Conservation (phyloP, 306 rosid genomes). For the Quercus robur region DNA sequence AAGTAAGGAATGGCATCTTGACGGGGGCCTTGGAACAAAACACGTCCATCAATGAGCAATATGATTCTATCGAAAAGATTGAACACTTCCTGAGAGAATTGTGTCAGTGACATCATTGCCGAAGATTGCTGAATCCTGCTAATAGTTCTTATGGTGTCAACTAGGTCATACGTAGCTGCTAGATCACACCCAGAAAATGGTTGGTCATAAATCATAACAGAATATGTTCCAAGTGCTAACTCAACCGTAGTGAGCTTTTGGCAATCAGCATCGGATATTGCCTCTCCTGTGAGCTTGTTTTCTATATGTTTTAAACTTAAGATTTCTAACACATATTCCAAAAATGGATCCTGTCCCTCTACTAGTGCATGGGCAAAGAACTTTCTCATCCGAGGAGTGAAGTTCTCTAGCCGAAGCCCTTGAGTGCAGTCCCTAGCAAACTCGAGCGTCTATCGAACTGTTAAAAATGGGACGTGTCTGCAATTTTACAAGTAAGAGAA, state of each 20-base stretch:
- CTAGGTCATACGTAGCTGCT: neutral
- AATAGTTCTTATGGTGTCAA: slow-evolving; percentile 12
- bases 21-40: neutral
- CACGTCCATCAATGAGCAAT: neutral
- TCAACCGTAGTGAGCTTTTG: slow-evolving; percentile 2
- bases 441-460: neutral
- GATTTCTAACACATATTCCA: slow-evolving; percentile 8
- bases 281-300: neutral
- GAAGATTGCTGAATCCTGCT: slow-evolving; percentile 6
- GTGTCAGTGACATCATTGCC: slow-evolving; percentile 2
- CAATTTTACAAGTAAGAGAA: neutral
- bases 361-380: slow-evolving; percentile 5
- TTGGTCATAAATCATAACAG: slow-evolving; percentile 6
- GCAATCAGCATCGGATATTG: neutral
- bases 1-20: slow-evolving; percentile 9
- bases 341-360: neutral
- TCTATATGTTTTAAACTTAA: slow-evolving; percentile 1
- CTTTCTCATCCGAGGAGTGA: slow-evolving; percentile 4
- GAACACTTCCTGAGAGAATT: slow-evolving; percentile 5
- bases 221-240: neutral
- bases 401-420: slow-evolving; percentile 4
- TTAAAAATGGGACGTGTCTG: neutral
- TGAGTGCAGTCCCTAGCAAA: slow-evolving; percentile 5
- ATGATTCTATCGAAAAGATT: neutral
- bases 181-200: slow-evolving; percentile 1